Evolutionary conservation across 75 land plant genomes (phyloP).

Genomic region (Sequoiadendron giganteum): DNA sequence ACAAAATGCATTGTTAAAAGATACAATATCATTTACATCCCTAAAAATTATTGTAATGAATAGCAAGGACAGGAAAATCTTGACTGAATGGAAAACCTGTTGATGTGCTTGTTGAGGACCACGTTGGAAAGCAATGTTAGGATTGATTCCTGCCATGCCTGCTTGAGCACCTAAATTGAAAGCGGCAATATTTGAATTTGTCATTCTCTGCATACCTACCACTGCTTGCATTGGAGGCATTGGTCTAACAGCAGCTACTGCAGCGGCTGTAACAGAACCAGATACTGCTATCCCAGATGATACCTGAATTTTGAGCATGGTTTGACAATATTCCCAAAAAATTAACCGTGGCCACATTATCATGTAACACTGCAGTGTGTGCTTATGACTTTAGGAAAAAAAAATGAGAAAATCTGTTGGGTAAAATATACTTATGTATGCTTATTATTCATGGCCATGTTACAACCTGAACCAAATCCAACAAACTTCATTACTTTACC

Average conservation of each 20-base stretch:
- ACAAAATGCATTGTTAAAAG: background rate
- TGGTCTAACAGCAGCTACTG: constrained; percentile 34
- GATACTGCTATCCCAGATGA: constrained; percentile 41
- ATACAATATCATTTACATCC: background rate
- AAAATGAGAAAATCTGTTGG: background rate
- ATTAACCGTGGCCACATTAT: background rate
- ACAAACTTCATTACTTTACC: constrained; percentile 5
- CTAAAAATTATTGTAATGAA: background rate
- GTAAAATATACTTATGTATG: background rate
- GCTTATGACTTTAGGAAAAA: background rate
- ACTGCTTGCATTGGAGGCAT: constrained; percentile 36
- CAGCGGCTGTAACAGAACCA: constrained; percentile 30
- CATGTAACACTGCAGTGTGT: background rate
- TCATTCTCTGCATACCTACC: constrained; percentile 59
- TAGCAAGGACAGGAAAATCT: background rate
- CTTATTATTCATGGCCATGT: background rate
- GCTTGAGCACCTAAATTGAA: constrained; percentile 55
- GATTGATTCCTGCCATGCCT: constrained; percentile 52
- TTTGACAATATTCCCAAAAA: background rate
- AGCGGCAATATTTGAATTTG: constrained; percentile 37
- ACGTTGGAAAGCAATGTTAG: constrained; percentile 60
- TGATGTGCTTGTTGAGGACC: constrained; percentile 51
- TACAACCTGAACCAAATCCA: background rate
- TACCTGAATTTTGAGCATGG: constrained; percentile 17
- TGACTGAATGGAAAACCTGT: constrained; percentile 27